Evolutionary conservation across 2,329 filamentous ascomycete species (phyloP), one percentile per base, ranked within the genome.

Genomic region (Botrytis pseudocinerea): DNA sequence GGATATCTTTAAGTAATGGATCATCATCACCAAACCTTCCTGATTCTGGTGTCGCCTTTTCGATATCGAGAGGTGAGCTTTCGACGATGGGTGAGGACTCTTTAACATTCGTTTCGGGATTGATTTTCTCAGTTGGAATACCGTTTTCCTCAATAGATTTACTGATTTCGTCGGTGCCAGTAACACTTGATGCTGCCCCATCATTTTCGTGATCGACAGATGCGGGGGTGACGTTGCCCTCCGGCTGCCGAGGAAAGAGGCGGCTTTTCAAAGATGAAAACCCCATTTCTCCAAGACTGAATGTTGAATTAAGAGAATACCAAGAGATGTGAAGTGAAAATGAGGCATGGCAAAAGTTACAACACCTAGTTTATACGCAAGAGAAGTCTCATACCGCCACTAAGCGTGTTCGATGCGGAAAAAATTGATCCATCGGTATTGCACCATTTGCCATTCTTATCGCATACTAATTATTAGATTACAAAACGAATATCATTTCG

Each of bases 1-100:
- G 87, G 22, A 90, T 84, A 69, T 88, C 85, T 66, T 81, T 83
- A 65, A 89, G 83, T 64, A 87, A 84, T 9, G 85, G 84, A 72
- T 87, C 83, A n/a, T 87, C 81, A 60, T 86, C 85, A 10, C 79
- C 77, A 32, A 70, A 64, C 38, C 65, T 54, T 42, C 22, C 59
- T n/a, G 60, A 42, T 42, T 14, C 35, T 20, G 64, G 61, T 12
- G 61, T 48, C 44, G 44, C 62, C 4, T 69, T 63, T 48, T 74
- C 73, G 42, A 73, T 42, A 25, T 73, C 71, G 9, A 70, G 51
- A 42, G 76, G 83, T 84, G 85, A 25, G 84, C 76, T 38, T 83
- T 78, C 28, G 85, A 76, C 16, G 84, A 74, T 22, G 16, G 70
- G 62, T n/a, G 51, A 14, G 12, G 51, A 44, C 14, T 32, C 51